Conservation (phyloP, 2,329 filamentous ascomycete genomes). For the Cladosporium sp. region DNA sequence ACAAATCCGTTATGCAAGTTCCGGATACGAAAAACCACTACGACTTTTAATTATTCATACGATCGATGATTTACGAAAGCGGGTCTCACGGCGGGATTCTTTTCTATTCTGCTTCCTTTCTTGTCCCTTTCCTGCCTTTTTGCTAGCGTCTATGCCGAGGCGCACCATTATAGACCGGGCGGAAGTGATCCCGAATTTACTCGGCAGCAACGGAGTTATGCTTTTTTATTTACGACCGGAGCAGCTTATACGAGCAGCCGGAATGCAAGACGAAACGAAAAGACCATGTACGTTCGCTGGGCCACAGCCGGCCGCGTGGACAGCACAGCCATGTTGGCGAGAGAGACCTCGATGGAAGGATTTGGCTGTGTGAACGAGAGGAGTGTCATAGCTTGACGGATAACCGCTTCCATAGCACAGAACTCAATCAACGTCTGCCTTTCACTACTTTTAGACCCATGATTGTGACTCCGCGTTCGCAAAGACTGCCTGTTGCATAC, state of each 20-base stretch:
- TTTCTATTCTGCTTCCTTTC: background rate
- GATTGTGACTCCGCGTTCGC: background rate
- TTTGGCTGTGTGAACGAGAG: background rate
- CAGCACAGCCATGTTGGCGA: background rate
- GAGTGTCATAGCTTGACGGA: slow-evolving; percentile 3
- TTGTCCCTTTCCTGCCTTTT: background rate
- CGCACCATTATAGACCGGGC: slow-evolving; percentile 4
- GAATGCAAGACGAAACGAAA: background rate
- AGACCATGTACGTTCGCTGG: background rate
- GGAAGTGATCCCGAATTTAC: background rate
- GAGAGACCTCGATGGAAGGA: background rate
- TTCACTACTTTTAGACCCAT: background rate
- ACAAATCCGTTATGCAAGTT: background rate
- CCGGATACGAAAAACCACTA: background rate
- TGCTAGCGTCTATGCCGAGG: background rate
- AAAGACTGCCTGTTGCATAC: no score
- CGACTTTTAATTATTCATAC: background rate
- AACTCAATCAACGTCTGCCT: background rate
- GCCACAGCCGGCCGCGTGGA: background rate
- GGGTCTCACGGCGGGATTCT: background rate
- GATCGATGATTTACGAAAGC: slow-evolving; percentile 6
- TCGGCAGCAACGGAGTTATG: slow-evolving; percentile 6
- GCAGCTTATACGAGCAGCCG: background rate
- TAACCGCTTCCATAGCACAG: slow-evolving; percentile 2
- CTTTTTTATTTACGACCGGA: slow-evolving; percentile 1